Evolutionary conservation across 768 basidiomycete species (phyloP), one percentile per base, ranked within the genome.

Genomic region (Lentinula edodes): DNA sequence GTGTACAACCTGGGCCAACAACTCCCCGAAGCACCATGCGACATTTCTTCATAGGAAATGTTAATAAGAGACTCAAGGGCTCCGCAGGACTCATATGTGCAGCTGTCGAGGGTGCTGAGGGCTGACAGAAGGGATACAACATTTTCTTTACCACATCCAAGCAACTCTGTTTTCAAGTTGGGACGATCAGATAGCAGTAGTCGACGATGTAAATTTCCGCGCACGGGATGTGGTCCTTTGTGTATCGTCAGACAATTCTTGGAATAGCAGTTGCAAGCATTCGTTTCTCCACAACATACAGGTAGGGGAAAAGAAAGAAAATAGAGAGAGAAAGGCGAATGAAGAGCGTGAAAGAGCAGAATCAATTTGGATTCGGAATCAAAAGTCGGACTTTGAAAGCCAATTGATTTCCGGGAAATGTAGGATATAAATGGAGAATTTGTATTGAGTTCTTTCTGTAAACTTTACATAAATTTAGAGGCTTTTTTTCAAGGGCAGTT

Each of bases 1-100:
- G 91, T 89, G 72, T 93, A 93, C 13, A 93, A 66, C 54, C 83
- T 78, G 51, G 90, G 79, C 86, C 89, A 91, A 45, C 75, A 74
- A 69, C 74, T 55, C 60, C 62, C 46, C 65, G 70, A 64, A 65
- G 75, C 16, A 67, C 73, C 64, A 68, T 72, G 65, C 2, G 82
- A 75, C 76, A 93, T 81, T 35, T 76, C 68, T 46, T 77, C 70
- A 67, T 89, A 74, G 0, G 88, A 80, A 2, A 72, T 65, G 38
- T 70, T 59, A 32, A 84, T 75, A n/a, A 91, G 70, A 0, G 64
- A 58, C 20, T 82, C 75, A 23, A 87, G 66, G 7, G 66, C 52
- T 7, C 57, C 50, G 52, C 55, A 58, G 15, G 42, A 36, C 34
- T 15, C 1, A 2, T 45, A 43, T 36, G 51, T 12, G 39, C 36